Base-by-base conservation (phyloP, 2,329 filamentous ascomycete genomes). In the Cytospora schulzeri region DNA sequence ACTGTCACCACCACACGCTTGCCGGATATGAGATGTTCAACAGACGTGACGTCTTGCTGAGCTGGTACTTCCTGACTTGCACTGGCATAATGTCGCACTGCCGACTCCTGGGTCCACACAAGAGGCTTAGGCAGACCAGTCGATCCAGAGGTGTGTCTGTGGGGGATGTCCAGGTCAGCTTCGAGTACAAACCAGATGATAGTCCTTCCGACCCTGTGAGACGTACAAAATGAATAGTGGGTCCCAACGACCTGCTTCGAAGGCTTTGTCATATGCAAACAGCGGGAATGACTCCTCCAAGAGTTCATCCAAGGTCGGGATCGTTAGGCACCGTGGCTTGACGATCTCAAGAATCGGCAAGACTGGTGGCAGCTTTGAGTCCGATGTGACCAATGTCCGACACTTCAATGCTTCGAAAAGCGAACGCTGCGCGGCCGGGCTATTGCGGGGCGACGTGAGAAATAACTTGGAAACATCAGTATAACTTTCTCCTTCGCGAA, bases 361-460 rank as follows among this genome's bases (percentile, higher is more conserved):
- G 0, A 70, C 69, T 0, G 70, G 45, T 2, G 71, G 66, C 17
- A 71, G 70, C 1, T 60, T 64, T 1, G 74, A 71, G 26, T 69
- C 68, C 0, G 74, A 65, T 1, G 72, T 70, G 1, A 78, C 51
- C 1, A 78, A 61, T 7, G 65, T 73, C 0, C 65, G 68, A 61
- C 75, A 78, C 7, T 71, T 54, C 4, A 77, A 68, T 0, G 57
- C 29, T 1, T 69, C 59, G 17, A 78, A 71, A 0, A 78, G 69
- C 9, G 63, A 67, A 15, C 62, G 63, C 22, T 79, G 76, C 7
- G 74, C 76, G 2, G 69, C 71, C 4, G 69, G 62, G 45, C 75
- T 78, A 54, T 78, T 78, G 1, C 76, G 73, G 1, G 76, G 76
- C 19, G 76, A 79, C 0, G 75, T 71, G 11, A 75, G 67, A 50